phyloP scores from a whole-genome alignment of 306 rosid genomes.

The Spatholobus suberectus region DNA sequence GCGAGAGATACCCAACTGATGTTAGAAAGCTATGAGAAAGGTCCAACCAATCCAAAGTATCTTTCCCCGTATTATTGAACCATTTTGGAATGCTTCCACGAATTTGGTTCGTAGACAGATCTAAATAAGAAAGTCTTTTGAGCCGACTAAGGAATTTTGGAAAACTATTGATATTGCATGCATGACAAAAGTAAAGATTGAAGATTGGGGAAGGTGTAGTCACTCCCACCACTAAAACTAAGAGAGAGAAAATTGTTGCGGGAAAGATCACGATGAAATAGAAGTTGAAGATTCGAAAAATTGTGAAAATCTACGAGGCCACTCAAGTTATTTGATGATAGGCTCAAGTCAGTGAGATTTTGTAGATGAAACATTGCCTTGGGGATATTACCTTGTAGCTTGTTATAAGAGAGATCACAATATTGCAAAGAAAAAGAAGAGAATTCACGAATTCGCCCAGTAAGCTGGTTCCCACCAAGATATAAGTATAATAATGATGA shows the following conservation, averaged over 20 bases:
- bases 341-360: neutral
- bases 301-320: neutral
- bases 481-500: neutral
- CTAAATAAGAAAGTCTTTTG: neutral
- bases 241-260: neutral
- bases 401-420: neutral
- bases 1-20: neutral
- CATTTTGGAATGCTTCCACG: neutral
- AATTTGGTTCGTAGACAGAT: constrained; percentile 36
- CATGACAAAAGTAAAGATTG: neutral
- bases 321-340: constrained; percentile 33
- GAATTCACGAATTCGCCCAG: constrained; percentile 14
- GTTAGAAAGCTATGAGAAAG: neutral
- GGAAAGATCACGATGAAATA: neutral
- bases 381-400: constrained; percentile 23
- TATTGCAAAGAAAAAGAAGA: neutral
- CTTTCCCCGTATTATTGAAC: neutral
- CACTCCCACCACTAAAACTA: neutral
- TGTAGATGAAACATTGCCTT: neutral
- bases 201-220: constrained; percentile 21
- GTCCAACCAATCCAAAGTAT: neutral
- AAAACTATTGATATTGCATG: constrained; percentile 25
- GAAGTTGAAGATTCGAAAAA: neutral
- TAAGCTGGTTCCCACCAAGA: neutral
- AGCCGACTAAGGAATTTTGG: constrained; percentile 22